Evolutionary conservation across 345 rosid species (phyloP).

Genomic region (Schrenkiella parvula): DNA sequence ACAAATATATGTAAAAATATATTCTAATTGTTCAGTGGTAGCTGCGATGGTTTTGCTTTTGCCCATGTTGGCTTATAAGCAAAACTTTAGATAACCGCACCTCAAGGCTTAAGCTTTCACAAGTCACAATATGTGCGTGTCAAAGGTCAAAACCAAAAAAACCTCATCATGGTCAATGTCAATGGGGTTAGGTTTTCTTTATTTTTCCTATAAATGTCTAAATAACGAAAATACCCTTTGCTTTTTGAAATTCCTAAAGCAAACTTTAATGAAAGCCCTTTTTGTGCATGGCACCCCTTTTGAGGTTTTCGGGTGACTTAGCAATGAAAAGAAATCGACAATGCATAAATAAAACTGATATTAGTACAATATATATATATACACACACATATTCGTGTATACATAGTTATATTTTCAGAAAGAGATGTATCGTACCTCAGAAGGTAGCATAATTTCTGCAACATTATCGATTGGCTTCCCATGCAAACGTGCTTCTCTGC

Average conservation of each 20-base stretch:
- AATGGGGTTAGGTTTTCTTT: slow-evolving; percentile 31
- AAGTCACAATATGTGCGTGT: slow-evolving; percentile 22
- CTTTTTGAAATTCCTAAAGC: slow-evolving; percentile 33
- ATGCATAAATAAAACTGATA: slow-evolving; percentile 1
- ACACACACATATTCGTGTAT: neutral
- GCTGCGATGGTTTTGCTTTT: slow-evolving; percentile 16
- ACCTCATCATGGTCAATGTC: slow-evolving; percentile 33
- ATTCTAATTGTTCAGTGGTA: slow-evolving; percentile 1
- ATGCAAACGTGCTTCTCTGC: slow-evolving; percentile 96
- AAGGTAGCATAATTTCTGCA: slow-evolving; percentile 50
- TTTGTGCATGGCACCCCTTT: slow-evolving; percentile 38
- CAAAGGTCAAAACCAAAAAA: slow-evolving; percentile 31
- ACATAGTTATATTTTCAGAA: slow-evolving; percentile 22
- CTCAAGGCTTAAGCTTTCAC: slow-evolving; percentile 33
- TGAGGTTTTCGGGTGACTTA: slow-evolving; percentile 24
- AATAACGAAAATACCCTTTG: slow-evolving; percentile 35
- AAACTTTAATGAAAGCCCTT: slow-evolving; percentile 36
- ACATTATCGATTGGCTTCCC: slow-evolving; percentile 61
- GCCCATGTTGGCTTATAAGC: neutral
- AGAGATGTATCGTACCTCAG: slow-evolving; percentile 59
- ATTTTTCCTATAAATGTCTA: slow-evolving; percentile 1
- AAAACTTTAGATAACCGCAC: slow-evolving; percentile 32
- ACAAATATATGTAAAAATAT: neutral
- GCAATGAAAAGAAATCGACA: slow-evolving; percentile 22
- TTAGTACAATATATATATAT: neutral